These are phyloP conservation scores for Syzygium aqueum DNA, from an alignment of 345 rosid genomes.

Conservation along the genomic window DNA sequence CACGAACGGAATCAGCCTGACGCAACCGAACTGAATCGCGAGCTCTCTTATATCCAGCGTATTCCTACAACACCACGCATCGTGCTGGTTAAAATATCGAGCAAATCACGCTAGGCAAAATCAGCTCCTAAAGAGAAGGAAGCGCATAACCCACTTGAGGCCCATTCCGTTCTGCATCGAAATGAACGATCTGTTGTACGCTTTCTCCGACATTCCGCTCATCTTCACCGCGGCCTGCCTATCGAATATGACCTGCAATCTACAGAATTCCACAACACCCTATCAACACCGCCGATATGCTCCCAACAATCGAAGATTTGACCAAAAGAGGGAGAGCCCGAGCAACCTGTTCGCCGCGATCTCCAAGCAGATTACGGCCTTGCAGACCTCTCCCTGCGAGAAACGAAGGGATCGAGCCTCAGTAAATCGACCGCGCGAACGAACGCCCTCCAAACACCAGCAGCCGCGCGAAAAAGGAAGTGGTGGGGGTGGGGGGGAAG, in stretches of 20 bases:
- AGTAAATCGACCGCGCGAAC: neutral
- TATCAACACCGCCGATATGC: neutral
- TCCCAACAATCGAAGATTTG: neutral
- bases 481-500: neutral
- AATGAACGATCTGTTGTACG: constrained; percentile 76
- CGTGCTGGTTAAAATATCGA: neutral
- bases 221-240: constrained; percentile 54
- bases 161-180: constrained; percentile 68
- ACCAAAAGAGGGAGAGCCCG: neutral
- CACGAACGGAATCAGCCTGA: constrained; percentile 77
- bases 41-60: constrained; percentile 64
- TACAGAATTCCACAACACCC: neutral
- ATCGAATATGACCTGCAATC: constrained; percentile 67
- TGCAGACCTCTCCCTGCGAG: constrained; percentile 81
- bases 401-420: neutral
- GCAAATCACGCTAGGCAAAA: neutral
- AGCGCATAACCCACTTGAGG: constrained; percentile 43
- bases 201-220: constrained; percentile 93
- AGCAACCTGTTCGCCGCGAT: constrained; percentile 68
- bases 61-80: constrained; percentile 25
- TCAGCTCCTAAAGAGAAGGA: neutral
- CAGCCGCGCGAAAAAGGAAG: neutral
- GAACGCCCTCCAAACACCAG: neutral
- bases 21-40: constrained; percentile 86
- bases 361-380: constrained; percentile 85